These are phyloP conservation scores for Paracoccidioides brasiliensis DNA, from an alignment of 2,329 filamentous ascomycete species.

Conservation along the genomic window DNA sequence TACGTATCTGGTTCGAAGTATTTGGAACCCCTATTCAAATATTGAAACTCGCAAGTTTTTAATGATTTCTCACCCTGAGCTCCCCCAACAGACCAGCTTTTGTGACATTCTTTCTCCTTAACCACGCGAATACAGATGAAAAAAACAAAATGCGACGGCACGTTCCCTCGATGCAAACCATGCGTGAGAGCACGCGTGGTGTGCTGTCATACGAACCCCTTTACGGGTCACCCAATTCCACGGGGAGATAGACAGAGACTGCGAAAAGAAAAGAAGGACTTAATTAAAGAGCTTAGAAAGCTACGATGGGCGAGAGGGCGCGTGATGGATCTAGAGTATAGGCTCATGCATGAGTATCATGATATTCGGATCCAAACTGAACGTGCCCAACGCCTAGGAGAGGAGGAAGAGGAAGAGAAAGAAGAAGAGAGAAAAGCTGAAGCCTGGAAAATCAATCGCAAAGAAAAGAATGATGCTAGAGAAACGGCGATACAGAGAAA, in stretches of 20 bases:
- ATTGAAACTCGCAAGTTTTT: not conserved
- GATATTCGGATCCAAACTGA: too few species aligned
- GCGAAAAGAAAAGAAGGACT: not conserved
- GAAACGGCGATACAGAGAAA: too few species aligned
- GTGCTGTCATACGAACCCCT: slow-evolving; percentile 17
- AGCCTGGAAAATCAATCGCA: not conserved
- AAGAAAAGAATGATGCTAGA: not conserved
- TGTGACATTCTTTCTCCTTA: not conserved
- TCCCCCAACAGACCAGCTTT: not conserved
- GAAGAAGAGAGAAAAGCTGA: not conserved
- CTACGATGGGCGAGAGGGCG: too few species aligned
- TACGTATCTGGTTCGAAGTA: not conserved
- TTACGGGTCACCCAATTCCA: slow-evolving; percentile 11
- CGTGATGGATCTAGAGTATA: too few species aligned
- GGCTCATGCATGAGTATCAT: too few species aligned
- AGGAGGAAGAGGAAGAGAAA: not conserved
- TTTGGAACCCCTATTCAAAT: not conserved
- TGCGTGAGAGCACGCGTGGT: slow-evolving; percentile 7
- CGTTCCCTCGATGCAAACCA: slow-evolving; percentile 11
- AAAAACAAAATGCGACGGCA: slow-evolving; percentile 17
- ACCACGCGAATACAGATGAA: slow-evolving; percentile 7
- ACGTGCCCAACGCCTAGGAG: too few species aligned
- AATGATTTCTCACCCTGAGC: not conserved
- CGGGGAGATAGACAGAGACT: not conserved
- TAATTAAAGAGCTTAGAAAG: too few species aligned